phyloP scores from a whole-genome alignment of 805 yeast genomes.

The Candida corydali region DNA sequence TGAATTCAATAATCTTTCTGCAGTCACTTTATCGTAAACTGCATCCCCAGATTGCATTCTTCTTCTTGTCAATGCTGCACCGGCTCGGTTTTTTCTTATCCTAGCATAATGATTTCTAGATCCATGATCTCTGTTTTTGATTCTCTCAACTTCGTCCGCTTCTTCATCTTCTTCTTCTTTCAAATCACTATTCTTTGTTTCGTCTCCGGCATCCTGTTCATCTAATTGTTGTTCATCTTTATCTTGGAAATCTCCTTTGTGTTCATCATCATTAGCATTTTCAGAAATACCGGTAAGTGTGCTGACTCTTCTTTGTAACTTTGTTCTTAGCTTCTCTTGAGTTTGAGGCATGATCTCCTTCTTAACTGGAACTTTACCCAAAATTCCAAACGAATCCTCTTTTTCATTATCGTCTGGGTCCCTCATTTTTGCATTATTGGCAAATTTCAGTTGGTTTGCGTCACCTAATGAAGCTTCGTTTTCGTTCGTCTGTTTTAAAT shows the following conservation, averaged over 20 bases:
- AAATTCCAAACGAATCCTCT: conserved; percentile 30
- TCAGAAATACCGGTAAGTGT: conserved; percentile 3
- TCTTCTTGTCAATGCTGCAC: conserved; percentile 33
- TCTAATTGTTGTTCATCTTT: conserved; percentile 2
- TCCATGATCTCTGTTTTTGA: background rate
- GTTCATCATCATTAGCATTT: conserved; percentile 1
- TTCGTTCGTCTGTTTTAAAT: conserved; percentile 5
- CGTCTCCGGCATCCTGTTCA: background rate
- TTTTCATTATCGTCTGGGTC: conserved; percentile 2
- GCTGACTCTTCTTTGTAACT: conserved; percentile 9
- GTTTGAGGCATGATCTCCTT: background rate
- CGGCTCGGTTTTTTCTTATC: conserved; percentile 30
- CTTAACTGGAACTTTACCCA: conserved; percentile 32
- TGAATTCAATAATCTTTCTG: conserved; percentile 66
- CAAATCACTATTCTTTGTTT: background rate
- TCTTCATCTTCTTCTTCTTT: conserved; percentile 3
- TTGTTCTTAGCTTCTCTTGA: conserved; percentile 5
- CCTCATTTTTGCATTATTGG: conserved; percentile 8
- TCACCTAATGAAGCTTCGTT: background rate
- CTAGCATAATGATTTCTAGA: background rate
- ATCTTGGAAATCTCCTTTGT: conserved; percentile 1
- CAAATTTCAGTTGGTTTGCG: conserved; percentile 3
- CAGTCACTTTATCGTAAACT: conserved; percentile 69
- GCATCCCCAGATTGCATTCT: conserved; percentile 39
- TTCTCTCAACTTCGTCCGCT: background rate